phyloP scores from a whole-genome alignment of 805 yeast species.

The Barnettozyma botsteinii region DNA sequence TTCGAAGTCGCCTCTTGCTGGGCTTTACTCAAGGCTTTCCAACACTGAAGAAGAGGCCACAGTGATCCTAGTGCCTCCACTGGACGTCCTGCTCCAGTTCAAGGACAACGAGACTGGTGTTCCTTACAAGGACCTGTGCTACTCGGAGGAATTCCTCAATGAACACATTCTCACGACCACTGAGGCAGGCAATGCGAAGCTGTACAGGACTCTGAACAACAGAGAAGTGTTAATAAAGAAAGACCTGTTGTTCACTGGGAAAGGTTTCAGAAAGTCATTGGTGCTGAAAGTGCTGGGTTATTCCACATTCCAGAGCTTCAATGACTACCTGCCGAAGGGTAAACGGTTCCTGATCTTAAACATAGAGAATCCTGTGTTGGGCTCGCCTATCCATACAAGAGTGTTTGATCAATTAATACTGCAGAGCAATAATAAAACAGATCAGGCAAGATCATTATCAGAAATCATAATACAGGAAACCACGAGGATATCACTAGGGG shows the following conservation, averaged over 20 bases:
- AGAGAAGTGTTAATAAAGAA: constrained; percentile 51
- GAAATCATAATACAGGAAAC: constrained; percentile 1
- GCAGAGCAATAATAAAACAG: not conserved
- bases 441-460: constrained; percentile 3
- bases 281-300: constrained; percentile 39
- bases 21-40: constrained; percentile 39
- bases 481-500: not conserved
- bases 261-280: constrained; percentile 48
- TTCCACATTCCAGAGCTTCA: constrained; percentile 44
- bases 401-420: not conserved
- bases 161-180: constrained; percentile 51
- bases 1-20: constrained; percentile 38
- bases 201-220: constrained; percentile 49
- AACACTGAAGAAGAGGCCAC: constrained; percentile 33
- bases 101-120: constrained; percentile 34
- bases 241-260: constrained; percentile 47
- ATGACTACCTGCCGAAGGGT: constrained; percentile 54
- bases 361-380: constrained; percentile 52
- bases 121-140: constrained; percentile 47
- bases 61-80: constrained; percentile 63
- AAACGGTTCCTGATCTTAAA: constrained; percentile 49
- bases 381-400: constrained; percentile 25
- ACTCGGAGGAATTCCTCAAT: constrained; percentile 52
- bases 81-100: constrained; percentile 37
- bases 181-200: constrained; percentile 28